phyloP scores from a whole-genome alignment of 352 stramenopile genomes.

The Phytopythium litorale region DNA sequence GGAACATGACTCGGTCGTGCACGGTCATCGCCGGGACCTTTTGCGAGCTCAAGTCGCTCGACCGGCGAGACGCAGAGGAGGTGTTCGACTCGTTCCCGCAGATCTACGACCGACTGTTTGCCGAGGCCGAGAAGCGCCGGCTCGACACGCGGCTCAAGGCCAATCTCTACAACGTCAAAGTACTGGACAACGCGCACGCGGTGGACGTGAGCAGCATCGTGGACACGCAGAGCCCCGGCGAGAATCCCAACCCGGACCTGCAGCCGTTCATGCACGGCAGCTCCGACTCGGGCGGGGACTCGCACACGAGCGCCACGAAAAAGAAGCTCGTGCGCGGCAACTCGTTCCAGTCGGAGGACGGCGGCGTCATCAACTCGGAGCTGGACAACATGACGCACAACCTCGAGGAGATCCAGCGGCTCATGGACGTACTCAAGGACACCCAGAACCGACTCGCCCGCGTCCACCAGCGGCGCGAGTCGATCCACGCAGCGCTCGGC shows the following conservation, averaged over 20 bases:
- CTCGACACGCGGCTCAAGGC: constrained; percentile 42
- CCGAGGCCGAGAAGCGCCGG: constrained; percentile 48
- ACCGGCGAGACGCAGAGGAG: constrained; percentile 43
- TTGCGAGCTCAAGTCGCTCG: constrained; percentile 54
- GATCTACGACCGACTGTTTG: constrained; percentile 53
- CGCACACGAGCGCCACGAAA: constrained; percentile 9
- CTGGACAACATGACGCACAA: constrained; percentile 44
- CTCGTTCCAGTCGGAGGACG: constrained; percentile 44
- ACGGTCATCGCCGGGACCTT: constrained; percentile 55
- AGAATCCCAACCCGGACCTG: constrained; percentile 18
- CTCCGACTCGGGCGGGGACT: constrained; percentile 11
- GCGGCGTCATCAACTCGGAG: constrained; percentile 34
- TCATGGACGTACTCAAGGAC: constrained; percentile 33
- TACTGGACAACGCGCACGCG: constrained; percentile 64
- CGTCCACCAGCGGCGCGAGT: constrained; percentile 36
- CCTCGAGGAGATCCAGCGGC: constrained; percentile 36
- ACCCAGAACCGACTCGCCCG: constrained; percentile 33
- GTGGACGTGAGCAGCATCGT: constrained; percentile 55
- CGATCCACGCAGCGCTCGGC: constrained; percentile 34
- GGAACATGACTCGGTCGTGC: constrained; percentile 54
- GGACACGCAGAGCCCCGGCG: constrained; percentile 19
- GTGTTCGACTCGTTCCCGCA: constrained; percentile 58
- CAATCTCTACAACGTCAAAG: constrained; percentile 49
- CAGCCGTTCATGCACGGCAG: constrained; percentile 37
- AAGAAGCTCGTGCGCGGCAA: constrained; percentile 23